Conservation (phyloP, 495 filamentous ascomycete species). For the Podospora pseudoanserina region DNA sequence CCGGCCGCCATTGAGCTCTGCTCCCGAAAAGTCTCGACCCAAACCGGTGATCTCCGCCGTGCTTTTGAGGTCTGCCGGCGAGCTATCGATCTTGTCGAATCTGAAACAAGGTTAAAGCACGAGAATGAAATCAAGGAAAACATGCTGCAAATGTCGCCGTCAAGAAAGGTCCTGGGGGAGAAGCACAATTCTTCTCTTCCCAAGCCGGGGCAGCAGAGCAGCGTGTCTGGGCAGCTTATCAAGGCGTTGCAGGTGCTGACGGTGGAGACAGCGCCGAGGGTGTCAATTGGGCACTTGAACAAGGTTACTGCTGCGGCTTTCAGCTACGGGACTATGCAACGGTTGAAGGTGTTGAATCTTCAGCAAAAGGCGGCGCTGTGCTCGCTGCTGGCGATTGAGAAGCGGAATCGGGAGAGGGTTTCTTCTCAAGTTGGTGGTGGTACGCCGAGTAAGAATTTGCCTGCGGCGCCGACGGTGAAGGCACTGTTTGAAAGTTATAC, state of each 20-base stretch:
- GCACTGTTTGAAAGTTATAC: conserved; percentile 75
- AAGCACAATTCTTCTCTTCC: conserved; percentile 37
- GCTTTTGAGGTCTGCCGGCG: conserved; percentile 92
- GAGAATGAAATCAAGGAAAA: conserved; percentile 51
- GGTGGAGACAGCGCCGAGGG: conserved; percentile 76
- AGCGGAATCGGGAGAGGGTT: conserved; percentile 56
- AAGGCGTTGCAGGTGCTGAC: conserved; percentile 59
- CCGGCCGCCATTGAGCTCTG: conserved; percentile 90
- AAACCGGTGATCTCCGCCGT: conserved; percentile 91
- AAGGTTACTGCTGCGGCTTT: conserved; percentile 83
- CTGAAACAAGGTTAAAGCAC: conserved; percentile 68
- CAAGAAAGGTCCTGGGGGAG: conserved; percentile 42
- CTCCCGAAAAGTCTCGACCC: conserved; percentile 86
- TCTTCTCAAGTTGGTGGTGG: conserved; percentile 14
- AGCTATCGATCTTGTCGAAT: conserved; percentile 84
- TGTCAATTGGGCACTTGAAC: conserved; percentile 84
- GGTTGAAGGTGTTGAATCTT: conserved; percentile 81
- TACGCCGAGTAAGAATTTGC: conserved; percentile 29
- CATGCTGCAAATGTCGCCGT: conserved; percentile 45
- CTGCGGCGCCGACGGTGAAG: conserved; percentile 67
- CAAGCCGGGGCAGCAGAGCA: neutral
- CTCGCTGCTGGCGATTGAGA: conserved; percentile 77
- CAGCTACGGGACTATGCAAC: conserved; percentile 74
- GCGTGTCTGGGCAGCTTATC: conserved; percentile 24
- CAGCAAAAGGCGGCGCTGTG: conserved; percentile 97